These are phyloP conservation scores for Zymoseptoria passerinii DNA, from an alignment of 2,329 filamentous ascomycete species.

Conservation along the genomic window DNA sequence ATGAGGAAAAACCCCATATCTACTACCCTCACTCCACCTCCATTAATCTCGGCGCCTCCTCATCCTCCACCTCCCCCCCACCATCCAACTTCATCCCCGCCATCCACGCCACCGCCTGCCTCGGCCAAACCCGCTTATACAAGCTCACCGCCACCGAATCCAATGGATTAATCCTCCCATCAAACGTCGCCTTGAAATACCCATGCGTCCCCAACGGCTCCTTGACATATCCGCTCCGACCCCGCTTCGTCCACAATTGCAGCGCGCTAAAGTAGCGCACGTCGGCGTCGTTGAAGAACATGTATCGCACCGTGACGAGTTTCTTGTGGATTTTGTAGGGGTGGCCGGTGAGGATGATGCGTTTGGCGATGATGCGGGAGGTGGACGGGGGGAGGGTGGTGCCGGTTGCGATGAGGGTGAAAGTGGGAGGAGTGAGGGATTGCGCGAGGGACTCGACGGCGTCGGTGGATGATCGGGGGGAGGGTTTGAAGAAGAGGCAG, in stretches of 20 bases:
- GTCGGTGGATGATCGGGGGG: conserved; percentile 37
- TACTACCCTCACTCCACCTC: conserved; percentile 4
- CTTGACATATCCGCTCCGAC: conserved; percentile 84
- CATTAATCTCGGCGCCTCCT: conserved; percentile 15
- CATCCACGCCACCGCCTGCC: conserved; percentile 31
- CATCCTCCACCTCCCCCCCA: conserved; percentile 1
- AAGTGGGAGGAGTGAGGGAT: conserved; percentile 23
- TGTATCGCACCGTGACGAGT: conserved; percentile 93
- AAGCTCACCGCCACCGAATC: conserved; percentile 81
- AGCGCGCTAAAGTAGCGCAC: conserved; percentile 97
- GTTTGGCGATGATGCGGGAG: conserved; percentile 78
- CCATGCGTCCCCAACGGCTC: conserved; percentile 92
- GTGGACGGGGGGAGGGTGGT: conserved; percentile 72
- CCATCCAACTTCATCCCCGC: background rate
- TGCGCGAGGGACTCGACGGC: conserved; percentile 34
- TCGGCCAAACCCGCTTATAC: conserved; percentile 53
- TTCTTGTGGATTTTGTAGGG: conserved; percentile 99
- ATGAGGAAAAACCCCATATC: background rate
- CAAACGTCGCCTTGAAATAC: conserved; percentile 99
- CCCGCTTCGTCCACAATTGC: conserved; percentile 86
- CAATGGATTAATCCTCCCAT: conserved; percentile 89
- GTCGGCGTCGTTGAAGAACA: conserved; percentile 98
- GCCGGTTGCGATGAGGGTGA: conserved; percentile 76
- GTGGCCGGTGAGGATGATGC: conserved; percentile 87
- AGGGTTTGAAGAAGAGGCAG: conserved; percentile 70